A percentile compares a stretch with the other conserved stretches of the same genome.
Evolutionary conservation across 352 stramenopile species (phyloP).

Genomic region (Phytophthora multivora): DNA sequence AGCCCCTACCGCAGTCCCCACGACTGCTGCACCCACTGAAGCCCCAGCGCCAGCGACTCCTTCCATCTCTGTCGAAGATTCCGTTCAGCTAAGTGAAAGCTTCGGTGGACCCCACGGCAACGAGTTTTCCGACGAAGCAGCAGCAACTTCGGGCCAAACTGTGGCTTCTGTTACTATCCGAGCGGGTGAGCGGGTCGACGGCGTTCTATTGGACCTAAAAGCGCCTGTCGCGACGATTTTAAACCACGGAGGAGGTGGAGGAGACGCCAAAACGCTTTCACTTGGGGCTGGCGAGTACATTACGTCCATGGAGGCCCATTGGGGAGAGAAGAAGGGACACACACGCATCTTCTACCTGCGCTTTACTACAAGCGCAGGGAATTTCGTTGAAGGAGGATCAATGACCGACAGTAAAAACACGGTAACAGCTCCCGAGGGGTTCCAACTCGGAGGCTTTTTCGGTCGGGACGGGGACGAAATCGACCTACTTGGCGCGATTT

Average conservation of each 20-base stretch:
- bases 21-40: neutral
- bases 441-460: constrained; percentile 13
- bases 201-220: constrained; percentile 3
- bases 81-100: constrained; percentile 5
- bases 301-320: constrained; percentile 10
- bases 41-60: neutral
- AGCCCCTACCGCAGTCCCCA: neutral
- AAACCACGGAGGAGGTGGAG: constrained; percentile 3
- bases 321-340: constrained; percentile 5
- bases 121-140: constrained; percentile 1
- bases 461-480: constrained; percentile 16
- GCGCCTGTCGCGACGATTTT: constrained; percentile 3
- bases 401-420: constrained; percentile 10
- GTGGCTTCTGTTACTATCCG: constrained; percentile 3
- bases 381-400: neutral
- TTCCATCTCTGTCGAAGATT: constrained; percentile 1
- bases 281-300: constrained; percentile 4
- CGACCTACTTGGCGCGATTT: constrained; percentile 5
- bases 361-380: constrained; percentile 7
- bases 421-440: neutral
- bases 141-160: constrained; percentile 4
- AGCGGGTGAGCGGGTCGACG: constrained; percentile 9
- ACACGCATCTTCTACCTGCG: constrained; percentile 11
- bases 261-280: neutral
- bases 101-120: constrained; percentile 12